A percentile compares a stretch with the other conserved stretches of the same genome.
phyloP scores from a whole-genome alignment of 768 basidiomycete genomes.

The Hygrophorus pudorinus region DNA sequence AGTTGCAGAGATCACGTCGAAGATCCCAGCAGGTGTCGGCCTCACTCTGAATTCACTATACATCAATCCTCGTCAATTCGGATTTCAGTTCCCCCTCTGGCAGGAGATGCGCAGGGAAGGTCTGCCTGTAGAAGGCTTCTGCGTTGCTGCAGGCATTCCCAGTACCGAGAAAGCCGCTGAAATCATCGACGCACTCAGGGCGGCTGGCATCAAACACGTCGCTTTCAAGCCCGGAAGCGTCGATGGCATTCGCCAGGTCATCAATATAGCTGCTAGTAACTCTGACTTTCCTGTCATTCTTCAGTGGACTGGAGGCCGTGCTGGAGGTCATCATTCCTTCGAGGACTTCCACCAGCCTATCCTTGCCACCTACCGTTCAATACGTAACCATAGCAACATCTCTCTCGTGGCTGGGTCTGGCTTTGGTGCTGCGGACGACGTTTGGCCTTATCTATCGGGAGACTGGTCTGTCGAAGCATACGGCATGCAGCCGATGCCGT shows the following conservation, averaged over 20 bases:
- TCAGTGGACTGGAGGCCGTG: slow-evolving; percentile 99
- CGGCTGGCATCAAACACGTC: slow-evolving; percentile 89
- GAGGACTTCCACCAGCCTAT: slow-evolving; percentile 99
- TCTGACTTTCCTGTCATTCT: slow-evolving; percentile 95
- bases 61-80: slow-evolving; percentile 96
- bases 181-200: slow-evolving; percentile 77
- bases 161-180: slow-evolving; percentile 95
- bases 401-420: slow-evolving; percentile 89
- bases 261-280: slow-evolving; percentile 90
- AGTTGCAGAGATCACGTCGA: slow-evolving; percentile 83
- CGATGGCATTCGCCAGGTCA: slow-evolving; percentile 94
- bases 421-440: slow-evolving; percentile 76
- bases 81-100: slow-evolving; percentile 97
- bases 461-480: slow-evolving; percentile 85
- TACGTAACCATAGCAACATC: slow-evolving; percentile 85
- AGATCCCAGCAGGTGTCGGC: slow-evolving; percentile 82
- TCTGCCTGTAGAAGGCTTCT: slow-evolving; percentile 96
- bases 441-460: slow-evolving; percentile 95
- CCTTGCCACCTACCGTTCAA: slow-evolving; percentile 79
- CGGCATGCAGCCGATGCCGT: slow-evolving; percentile 91
- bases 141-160: slow-evolving; percentile 96
- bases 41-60: slow-evolving; percentile 92
- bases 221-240: slow-evolving; percentile 98
- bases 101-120: slow-evolving; percentile 96
- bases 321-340: slow-evolving; percentile 96